Base-by-base conservation (phyloP, 257 asterid species). In the Verbena officinalis region DNA sequence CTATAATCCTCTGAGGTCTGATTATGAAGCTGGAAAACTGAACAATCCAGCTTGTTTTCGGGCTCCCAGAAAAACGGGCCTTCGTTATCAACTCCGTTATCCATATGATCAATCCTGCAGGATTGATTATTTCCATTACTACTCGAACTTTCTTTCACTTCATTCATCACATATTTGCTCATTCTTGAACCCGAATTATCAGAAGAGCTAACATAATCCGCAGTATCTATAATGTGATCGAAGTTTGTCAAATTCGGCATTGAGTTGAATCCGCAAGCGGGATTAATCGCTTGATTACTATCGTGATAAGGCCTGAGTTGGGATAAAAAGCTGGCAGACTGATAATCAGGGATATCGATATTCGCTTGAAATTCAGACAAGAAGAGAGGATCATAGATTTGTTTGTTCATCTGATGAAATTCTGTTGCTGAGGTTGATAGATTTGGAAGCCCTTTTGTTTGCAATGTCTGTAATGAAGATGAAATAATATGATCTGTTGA, bases 341-440 rank as follows among this genome's bases (percentile, higher is more conserved):
- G 63, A 75, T 52, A 77, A 1, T 74, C 81, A 1, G 72, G 71
- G 40, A 36, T 36, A 71, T 76, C 78, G 21, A 77, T 23, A 31
- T 50, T 84, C n/a, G 86, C 71, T 75, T 88, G 93, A 36, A 84
- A 83, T 3, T 84, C 87, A 1, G 77, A 65, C 63, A 85, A 68
- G 76, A 80, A 84, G 27, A 85, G 74, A 38, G 96, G 95, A 60
- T 86, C 96, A 52, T 71, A 82, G 7, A 69, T 76, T 65, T 79
- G 83, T 46, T 86, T 79, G 58, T 56, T 42, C n/a, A 27, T 27
- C 33, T 27, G 33, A 64, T 59, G 38, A 56, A 30, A 43, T 58
- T 62, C 33, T 27, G 33, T 2, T 5, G 56, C 42, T 15, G 81
- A 69, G 19, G 51, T 52, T 53, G 77, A 54, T 30, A 83, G 50